A percentile compares a stretch with the other conserved stretches of the same genome.
Conservation (phyloP, 768 basidiomycete genomes). For the Suillus fuscotomentosus region DNA sequence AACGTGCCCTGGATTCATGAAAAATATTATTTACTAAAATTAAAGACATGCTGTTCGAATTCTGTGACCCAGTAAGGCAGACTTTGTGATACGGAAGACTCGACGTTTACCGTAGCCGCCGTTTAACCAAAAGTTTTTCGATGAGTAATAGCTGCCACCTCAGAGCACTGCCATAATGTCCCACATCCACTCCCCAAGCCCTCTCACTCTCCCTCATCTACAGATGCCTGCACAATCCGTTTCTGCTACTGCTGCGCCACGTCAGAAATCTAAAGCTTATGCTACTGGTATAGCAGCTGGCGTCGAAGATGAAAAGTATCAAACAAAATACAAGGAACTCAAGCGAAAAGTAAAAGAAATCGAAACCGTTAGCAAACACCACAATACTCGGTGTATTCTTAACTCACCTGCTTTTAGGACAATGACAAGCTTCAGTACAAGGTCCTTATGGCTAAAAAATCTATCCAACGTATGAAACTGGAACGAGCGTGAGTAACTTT, state of each 20-base stretch:
- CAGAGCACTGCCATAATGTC: slow-evolving; percentile 59
- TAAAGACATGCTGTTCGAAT: background rate
- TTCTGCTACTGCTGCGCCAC: slow-evolving; percentile 31
- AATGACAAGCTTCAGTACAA: slow-evolving; percentile 87
- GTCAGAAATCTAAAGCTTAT: slow-evolving; percentile 48
- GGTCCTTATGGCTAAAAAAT: slow-evolving; percentile 74
- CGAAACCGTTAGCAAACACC: slow-evolving; percentile 54
- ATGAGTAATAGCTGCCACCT: slow-evolving; percentile 32
- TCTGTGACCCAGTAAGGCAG: slow-evolving; percentile 3
- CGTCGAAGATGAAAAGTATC: slow-evolving; percentile 84
- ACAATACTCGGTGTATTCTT: slow-evolving; percentile 3
- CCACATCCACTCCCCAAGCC: slow-evolving; percentile 56
- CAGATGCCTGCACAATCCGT: slow-evolving; percentile 33
- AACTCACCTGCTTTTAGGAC: slow-evolving; percentile 48
- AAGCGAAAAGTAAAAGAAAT: slow-evolving; percentile 88
- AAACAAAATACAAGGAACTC: slow-evolving; percentile 84
- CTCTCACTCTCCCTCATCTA: slow-evolving; percentile 41
- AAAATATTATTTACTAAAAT: background rate
- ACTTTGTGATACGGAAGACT: slow-evolving; percentile 17
- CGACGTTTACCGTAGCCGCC: slow-evolving; percentile 18
- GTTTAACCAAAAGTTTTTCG: slow-evolving; percentile 15
- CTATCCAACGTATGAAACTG: slow-evolving; percentile 83
- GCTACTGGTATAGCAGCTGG: slow-evolving; percentile 69
- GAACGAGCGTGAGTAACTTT: slow-evolving; percentile 75
- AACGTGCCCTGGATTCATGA: background rate